Percentiles rank a stretch among this genome's conserved stretches.
These are phyloP conservation scores for Ceratocystis cubensis DNA, from an alignment of 2,329 filamentous ascomycete genomes.

Conservation along the genomic window DNA sequence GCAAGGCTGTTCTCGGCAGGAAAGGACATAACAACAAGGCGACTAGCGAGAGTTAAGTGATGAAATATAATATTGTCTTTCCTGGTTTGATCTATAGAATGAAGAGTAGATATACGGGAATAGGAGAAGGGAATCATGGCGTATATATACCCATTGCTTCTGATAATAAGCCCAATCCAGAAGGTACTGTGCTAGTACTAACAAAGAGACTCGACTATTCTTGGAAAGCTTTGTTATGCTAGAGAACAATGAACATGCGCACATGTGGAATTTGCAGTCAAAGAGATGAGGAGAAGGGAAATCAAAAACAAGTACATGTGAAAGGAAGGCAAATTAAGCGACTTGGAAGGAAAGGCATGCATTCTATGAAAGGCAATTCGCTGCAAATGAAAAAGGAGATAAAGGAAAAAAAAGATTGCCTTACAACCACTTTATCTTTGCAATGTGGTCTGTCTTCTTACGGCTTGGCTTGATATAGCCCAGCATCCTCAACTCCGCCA, in stretches of 20 bases:
- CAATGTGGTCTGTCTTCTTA: constrained; percentile 85
- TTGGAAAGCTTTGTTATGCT: no score
- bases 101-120: no score
- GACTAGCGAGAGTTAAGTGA: neutral
- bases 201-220: neutral
- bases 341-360: neutral
- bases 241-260: no score
- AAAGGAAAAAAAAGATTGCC: neutral
- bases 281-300: neutral
- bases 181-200: no score
- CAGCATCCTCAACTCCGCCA: constrained; percentile 74
- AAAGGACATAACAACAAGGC: neutral
- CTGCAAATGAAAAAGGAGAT: neutral
- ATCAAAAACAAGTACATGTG: neutral
- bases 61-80: no score
- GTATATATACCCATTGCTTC: no score
- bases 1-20: neutral
- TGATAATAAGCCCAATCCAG: no score
- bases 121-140: no score
- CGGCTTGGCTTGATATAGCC: constrained; percentile 81
- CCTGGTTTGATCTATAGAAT: no score
- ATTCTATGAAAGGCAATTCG: neutral
- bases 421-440: constrained; percentile 72
- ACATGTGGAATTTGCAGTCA: no score
- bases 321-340: neutral